Evolutionary conservation across 2,329 filamentous ascomycete genomes (phyloP), one percentile per base, ranked within the genome.

Genomic region (Gaeumannomyces sp.): DNA sequence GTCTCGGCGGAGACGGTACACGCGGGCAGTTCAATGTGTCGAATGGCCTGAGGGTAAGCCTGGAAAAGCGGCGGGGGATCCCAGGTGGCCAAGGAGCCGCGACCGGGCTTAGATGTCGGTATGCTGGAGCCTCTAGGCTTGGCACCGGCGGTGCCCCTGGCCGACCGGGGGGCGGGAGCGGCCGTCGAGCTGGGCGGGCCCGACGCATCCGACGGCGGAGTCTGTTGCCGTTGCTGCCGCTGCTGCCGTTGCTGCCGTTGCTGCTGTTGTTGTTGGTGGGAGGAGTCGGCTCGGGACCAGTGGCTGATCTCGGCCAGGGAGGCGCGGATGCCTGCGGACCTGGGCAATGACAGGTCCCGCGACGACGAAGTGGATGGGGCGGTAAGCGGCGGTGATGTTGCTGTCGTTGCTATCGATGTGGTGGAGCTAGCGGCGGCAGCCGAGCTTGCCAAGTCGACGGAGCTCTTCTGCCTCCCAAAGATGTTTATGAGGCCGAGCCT

Each of bases 21-120:
- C 22, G 89, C 84, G 31, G 88, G 84, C 3, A 96, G 79, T 22
- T 84, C 86, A 14, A 86, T 87, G 74, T 95, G 86, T 71, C 90
- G 93, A 69, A 92, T 83, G 3, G 92, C 87, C 75, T 96, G 93
- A 0, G 91, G 89, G 73, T 93, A 96, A 16, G 91, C 92, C 74
- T 96, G 90, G 74, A 93, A 96, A 16, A 97, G 78, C 2, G 92
- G 91, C 8, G 92, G 91, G 22, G 88, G 84, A 65, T 85, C 83
- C 88, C 88, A 91, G 16, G 76, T 75, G 4, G 77, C 74, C 29
- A 80, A 68, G 4, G 75, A 72, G 33, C 75, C 76, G 64, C 74
- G 72, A 62, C 62, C 56, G 3, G 58, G 65, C 16, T 68, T 68
- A 10, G 67, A 62, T 6, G 65, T 35, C 8, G 71, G 66, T 19